Evolutionary conservation across 306 rosid genomes (phyloP).

Genomic region (Begonia loranthoides): DNA sequence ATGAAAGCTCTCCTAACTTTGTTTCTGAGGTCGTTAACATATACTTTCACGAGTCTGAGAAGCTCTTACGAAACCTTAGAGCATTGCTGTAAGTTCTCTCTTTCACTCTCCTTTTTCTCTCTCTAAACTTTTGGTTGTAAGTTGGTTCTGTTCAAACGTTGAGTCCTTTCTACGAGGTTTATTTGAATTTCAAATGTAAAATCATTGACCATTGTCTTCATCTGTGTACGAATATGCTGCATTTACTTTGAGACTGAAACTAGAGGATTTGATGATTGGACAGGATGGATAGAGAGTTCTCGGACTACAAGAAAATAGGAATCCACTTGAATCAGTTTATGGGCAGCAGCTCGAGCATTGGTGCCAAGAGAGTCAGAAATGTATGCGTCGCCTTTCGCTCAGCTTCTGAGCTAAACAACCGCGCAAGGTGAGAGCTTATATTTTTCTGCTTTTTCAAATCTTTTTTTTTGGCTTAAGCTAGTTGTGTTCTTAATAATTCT

Average conservation of each 20-base stretch:
- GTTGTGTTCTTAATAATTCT: too few relatives aligned
- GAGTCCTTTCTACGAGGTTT: too few relatives aligned
- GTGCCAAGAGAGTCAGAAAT: slow-evolving; percentile 78
- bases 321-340: slow-evolving; percentile 82
- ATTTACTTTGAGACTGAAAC: too few relatives aligned
- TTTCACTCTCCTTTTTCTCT: not conserved
- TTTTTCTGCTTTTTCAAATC: too few relatives aligned
- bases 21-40: slow-evolving; percentile 87
- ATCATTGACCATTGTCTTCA: too few relatives aligned
- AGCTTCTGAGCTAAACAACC: slow-evolving; percentile 68
- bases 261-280: not conserved
- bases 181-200: too few relatives aligned
- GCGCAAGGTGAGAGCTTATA: slow-evolving; percentile 33
- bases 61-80: slow-evolving; percentile 67
- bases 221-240: too few relatives aligned
- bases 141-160: too few relatives aligned
- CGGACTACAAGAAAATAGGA: slow-evolving; percentile 73
- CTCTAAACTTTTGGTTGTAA: not conserved
- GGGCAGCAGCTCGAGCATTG: slow-evolving; percentile 97
- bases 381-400: slow-evolving; percentile 90
- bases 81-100: slow-evolving; percentile 35
- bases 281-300: slow-evolving; percentile 62
- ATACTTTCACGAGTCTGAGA: slow-evolving; percentile 85
- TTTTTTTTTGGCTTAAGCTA: too few relatives aligned
- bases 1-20: slow-evolving; percentile 82